Percentiles rank a stretch among this genome's conserved stretches.
Conservation (phyloP, 768 basidiomycete species). For the Grammothele lineata region DNA sequence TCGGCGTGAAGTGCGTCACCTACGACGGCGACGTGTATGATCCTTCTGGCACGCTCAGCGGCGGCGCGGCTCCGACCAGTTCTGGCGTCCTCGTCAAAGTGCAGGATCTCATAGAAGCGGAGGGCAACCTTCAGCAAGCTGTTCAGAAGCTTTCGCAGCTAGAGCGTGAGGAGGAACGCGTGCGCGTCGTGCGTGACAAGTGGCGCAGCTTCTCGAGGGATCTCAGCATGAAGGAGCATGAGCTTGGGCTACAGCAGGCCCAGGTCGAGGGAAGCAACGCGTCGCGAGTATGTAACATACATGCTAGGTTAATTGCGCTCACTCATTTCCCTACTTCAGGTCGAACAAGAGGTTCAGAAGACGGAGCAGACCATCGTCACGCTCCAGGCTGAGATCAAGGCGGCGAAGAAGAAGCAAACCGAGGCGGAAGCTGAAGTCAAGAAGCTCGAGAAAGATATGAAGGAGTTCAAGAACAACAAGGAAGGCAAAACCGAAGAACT, state of each 20-base stretch:
- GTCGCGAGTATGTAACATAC: slow-evolving; percentile 52
- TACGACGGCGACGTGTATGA: slow-evolving; percentile 96
- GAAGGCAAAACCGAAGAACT: slow-evolving; percentile 94
- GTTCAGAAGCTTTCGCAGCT: slow-evolving; percentile 43
- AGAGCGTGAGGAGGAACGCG: slow-evolving; percentile 50
- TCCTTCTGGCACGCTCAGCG: slow-evolving; percentile 89
- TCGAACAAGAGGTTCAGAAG: slow-evolving; percentile 74
- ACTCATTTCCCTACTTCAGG: slow-evolving; percentile 40
- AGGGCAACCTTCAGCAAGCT: slow-evolving; percentile 51
- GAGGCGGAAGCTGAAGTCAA: slow-evolving; percentile 72
- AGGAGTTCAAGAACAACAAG: slow-evolving; percentile 98
- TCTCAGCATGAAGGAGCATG: slow-evolving; percentile 87
- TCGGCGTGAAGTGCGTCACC: slow-evolving; percentile 82
- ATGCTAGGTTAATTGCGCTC: background rate
- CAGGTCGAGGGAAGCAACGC: slow-evolving; percentile 90
- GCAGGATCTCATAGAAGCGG: slow-evolving; percentile 73
- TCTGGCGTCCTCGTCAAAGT: slow-evolving; percentile 76
- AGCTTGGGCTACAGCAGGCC: slow-evolving; percentile 74
- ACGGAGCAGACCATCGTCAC: slow-evolving; percentile 60
- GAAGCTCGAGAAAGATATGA: slow-evolving; percentile 94
- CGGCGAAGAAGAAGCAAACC: slow-evolving; percentile 73
- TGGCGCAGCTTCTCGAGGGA: slow-evolving; percentile 64
- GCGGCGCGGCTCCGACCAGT: slow-evolving; percentile 79
- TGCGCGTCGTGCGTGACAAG: slow-evolving; percentile 48
- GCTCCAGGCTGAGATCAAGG: slow-evolving; percentile 53